These are phyloP conservation scores for Theobroma grandiflorum DNA, from an alignment of 441 rosid species.

Conservation along the genomic window DNA sequence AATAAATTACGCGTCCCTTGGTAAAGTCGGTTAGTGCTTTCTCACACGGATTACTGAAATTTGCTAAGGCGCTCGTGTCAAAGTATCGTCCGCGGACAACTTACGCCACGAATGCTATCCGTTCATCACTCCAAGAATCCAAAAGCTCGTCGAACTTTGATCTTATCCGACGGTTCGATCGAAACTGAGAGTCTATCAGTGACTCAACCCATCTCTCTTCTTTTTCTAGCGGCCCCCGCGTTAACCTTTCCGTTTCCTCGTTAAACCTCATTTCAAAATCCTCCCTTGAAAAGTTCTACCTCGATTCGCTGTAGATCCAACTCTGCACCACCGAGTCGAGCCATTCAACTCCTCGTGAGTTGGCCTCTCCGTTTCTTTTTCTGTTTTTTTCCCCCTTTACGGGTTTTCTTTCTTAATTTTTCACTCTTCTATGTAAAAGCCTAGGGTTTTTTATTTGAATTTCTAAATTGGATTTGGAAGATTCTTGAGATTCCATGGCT, in stretches of 20 bases:
- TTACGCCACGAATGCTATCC: background rate
- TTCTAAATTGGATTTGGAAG: slow-evolving; percentile 13
- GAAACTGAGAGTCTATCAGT: slow-evolving; percentile 11
- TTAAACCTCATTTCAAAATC: slow-evolving; percentile 21
- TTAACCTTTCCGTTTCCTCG: slow-evolving; percentile 20
- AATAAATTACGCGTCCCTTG: slow-evolving; percentile 1
- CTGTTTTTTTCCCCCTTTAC: background rate
- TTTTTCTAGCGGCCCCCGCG: slow-evolving; percentile 17
- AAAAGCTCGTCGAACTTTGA: background rate
- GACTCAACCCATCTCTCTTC: background rate
- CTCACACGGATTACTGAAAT: background rate
- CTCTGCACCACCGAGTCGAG: slow-evolving; percentile 35
- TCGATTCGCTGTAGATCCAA: slow-evolving; percentile 37
- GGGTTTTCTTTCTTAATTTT: background rate
- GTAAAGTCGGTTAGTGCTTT: background rate
- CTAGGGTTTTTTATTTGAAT: slow-evolving; percentile 39
- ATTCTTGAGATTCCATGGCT: slow-evolving; percentile 56
- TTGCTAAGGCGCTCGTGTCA: background rate
- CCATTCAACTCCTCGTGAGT: slow-evolving; percentile 28
- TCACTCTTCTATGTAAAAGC: slow-evolving; percentile 6
- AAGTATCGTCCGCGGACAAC: background rate
- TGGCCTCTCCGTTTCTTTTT: background rate
- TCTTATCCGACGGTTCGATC: background rate
- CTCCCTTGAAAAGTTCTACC: background rate
- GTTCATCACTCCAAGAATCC: background rate